Evolutionary conservation across 1,139 yeast species (phyloP).

Genomic region (Debaryomyces nepalensis): DNA sequence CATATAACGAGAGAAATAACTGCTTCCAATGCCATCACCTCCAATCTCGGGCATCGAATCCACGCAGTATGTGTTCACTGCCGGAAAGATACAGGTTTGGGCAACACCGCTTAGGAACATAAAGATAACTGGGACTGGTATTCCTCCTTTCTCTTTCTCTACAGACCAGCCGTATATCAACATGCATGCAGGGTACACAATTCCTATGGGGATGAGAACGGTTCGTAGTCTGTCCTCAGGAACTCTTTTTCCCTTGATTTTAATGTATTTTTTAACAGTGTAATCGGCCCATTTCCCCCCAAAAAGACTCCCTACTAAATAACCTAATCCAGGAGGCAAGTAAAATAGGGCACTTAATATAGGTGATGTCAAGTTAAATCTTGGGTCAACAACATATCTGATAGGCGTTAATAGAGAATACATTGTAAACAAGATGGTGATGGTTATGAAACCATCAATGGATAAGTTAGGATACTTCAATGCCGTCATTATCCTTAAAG

Average conservation of each 20-base stretch:
- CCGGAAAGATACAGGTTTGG: constrained; percentile 55
- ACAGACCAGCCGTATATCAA: constrained; percentile 59
- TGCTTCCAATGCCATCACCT: constrained; percentile 58
- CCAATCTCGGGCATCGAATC: constrained; percentile 57
- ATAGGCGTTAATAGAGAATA: constrained; percentile 57
- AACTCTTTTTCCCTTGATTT: constrained; percentile 46
- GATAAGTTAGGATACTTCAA: constrained; percentile 45
- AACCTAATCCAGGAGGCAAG: constrained; percentile 57
- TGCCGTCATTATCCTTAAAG: constrained; percentile 44
- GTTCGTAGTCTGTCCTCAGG: constrained; percentile 58
- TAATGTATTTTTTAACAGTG: constrained; percentile 46
- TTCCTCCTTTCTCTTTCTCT: constrained; percentile 53
- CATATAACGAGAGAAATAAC: constrained; percentile 52
- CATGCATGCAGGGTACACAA: constrained; percentile 44
- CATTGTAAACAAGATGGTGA: constrained; percentile 51
- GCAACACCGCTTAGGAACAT: constrained; percentile 53
- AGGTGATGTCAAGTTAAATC: constrained; percentile 51
- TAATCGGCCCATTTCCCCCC: constrained; percentile 58
- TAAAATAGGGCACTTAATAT: constrained; percentile 55
- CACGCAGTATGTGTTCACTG: constrained; percentile 57
- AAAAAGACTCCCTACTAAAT: constrained; percentile 48
- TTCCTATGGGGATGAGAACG: constrained; percentile 38
- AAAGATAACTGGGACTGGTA: constrained; percentile 54
- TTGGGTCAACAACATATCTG: constrained; percentile 55
- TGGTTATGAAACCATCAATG: constrained; percentile 48